Evolutionary conservation across 768 basidiomycete genomes (phyloP).

Genomic region (Russula sp.): DNA sequence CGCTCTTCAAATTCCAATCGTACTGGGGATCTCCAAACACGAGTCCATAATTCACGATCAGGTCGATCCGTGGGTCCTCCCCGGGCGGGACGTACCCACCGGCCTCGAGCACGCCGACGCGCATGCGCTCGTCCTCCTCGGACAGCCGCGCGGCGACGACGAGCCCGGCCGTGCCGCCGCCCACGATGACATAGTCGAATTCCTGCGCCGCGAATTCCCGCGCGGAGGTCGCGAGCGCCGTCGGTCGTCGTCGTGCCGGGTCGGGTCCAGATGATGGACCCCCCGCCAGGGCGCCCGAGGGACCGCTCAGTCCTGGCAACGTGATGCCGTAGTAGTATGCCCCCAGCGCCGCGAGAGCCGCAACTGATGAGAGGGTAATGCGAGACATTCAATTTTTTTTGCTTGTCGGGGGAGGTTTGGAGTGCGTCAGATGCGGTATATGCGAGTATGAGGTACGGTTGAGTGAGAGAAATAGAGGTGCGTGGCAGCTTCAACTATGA

Average conservation of each 20-base stretch:
- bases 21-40: constrained; percentile 17
- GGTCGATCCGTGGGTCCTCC: constrained; percentile 13
- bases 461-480: neutral
- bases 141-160: constrained; percentile 28
- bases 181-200: constrained; percentile 18
- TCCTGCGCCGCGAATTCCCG: constrained; percentile 10
- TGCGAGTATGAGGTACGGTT: neutral
- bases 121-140: constrained; percentile 20
- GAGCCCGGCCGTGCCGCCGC: constrained; percentile 26
- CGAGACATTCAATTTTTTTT: constrained; percentile 3
- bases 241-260: neutral
- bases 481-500: neutral
- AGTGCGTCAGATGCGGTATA: neutral
- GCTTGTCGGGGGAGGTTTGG: neutral
- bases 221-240: constrained; percentile 11
- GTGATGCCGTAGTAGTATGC: neutral
- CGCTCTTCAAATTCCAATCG: constrained; percentile 19
- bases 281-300: neutral
- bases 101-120: constrained; percentile 28
- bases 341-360: constrained; percentile 1
- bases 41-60: constrained; percentile 12
- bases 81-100: constrained; percentile 23
- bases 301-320: neutral
- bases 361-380: neutral
- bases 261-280: too few relatives aligned